Percentiles rank a stretch among this genome's conserved stretches.
These are phyloP conservation scores for Glycine latifolia DNA, from an alignment of 306 rosid species.

Conservation along the genomic window DNA sequence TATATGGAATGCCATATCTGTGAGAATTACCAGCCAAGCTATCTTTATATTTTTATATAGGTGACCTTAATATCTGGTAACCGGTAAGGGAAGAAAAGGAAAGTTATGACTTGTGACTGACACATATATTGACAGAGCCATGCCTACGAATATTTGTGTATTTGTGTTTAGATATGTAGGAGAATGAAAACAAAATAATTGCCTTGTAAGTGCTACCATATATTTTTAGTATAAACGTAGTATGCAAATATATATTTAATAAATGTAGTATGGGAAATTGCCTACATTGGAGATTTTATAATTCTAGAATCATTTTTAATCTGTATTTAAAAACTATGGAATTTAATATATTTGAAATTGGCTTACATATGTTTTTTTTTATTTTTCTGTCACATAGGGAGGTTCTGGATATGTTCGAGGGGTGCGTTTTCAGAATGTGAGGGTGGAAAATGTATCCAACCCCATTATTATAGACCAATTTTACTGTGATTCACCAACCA, in stretches of 20 bases:
- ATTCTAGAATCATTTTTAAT: slow-evolving; percentile 10
- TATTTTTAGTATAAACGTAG: not conserved
- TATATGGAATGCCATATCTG: too few relatives aligned
- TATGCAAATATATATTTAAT: not conserved
- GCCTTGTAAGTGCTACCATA: not conserved
- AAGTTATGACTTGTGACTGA: too few relatives aligned
- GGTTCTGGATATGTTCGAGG: slow-evolving; percentile 93
- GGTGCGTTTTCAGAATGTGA: slow-evolving; percentile 86
- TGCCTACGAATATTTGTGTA: too few relatives aligned
- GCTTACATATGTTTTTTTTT: slow-evolving; percentile 21
- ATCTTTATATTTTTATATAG: too few relatives aligned
- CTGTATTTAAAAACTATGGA: not conserved
- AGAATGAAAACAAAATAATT: not conserved
- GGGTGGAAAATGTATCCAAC: slow-evolving; percentile 78
- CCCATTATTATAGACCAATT: slow-evolving; percentile 96
- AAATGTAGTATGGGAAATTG: not conserved
- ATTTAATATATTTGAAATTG: slow-evolving; percentile 23
- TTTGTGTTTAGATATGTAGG: too few relatives aligned
- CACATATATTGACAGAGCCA: too few relatives aligned
- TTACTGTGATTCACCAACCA: slow-evolving; percentile 88
- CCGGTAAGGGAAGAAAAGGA: too few relatives aligned
- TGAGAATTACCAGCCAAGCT: too few relatives aligned
- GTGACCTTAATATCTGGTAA: too few relatives aligned
- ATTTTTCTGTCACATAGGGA: slow-evolving; percentile 64
- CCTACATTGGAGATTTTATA: slow-evolving; percentile 14